Conservation (phyloP, 345 rosid species). For the Erucastrum elatum region DNA sequence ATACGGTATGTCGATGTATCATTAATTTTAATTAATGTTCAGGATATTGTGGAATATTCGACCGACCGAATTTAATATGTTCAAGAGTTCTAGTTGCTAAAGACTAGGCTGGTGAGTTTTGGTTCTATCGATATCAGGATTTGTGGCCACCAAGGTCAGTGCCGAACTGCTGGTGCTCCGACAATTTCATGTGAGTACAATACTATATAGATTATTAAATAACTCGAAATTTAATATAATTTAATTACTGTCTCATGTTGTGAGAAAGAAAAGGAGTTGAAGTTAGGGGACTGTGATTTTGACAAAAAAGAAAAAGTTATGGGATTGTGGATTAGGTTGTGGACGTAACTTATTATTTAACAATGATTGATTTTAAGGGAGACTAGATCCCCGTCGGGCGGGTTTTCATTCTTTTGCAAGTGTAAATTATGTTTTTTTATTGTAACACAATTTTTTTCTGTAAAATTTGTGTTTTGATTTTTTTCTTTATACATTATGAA, state of each 20-base stretch:
- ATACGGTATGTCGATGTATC: not conserved
- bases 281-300: too few relatives aligned
- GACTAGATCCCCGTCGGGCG: not conserved
- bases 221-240: too few relatives aligned
- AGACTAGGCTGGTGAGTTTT: slow-evolving; percentile 1
- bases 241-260: too few relatives aligned
- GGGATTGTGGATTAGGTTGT: slow-evolving; percentile 21
- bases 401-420: too few relatives aligned
- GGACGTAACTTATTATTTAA: slow-evolving; percentile 10
- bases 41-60: not conserved
- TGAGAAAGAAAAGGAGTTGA: too few relatives aligned
- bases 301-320: not conserved
- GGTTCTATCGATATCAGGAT: not conserved
- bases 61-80: not conserved
- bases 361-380: slow-evolving; percentile 2
- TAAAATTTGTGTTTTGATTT: too few relatives aligned
- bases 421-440: too few relatives aligned
- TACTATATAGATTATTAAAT: too few relatives aligned
- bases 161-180: slow-evolving; percentile 1
- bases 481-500: too few relatives aligned
- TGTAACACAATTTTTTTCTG: too few relatives aligned
- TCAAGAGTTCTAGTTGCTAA: not conserved
- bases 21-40: not conserved
- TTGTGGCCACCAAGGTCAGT: slow-evolving; percentile 14
- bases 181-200: slow-evolving; percentile 14